Evolutionary conservation across 352 stramenopile genomes (phyloP), one percentile per base, ranked within the genome.

Genomic region (Plasmopara viticola): DNA sequence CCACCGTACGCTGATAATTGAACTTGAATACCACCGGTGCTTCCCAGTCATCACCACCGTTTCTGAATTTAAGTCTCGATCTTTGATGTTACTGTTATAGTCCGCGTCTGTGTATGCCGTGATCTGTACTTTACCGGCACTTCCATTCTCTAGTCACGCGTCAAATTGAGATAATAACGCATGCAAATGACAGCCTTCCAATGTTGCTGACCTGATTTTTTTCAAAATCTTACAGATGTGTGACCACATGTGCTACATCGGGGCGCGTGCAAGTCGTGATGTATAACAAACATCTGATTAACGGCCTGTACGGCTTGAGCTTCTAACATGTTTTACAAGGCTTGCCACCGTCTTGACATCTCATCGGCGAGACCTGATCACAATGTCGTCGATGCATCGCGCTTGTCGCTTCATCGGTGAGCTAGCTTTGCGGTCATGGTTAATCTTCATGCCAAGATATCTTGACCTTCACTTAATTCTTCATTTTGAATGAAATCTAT

Each of bases 11-110:
- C 38, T 54, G 37, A 10, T 18, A 47, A 9, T 47, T 54, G 3
- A 37, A 54, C 48, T 47, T 54, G 28, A 46, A 54, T 5, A 40
- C 48, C 2, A 47, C 13, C 0, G 38, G 35, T 0, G 35, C 47
- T 0, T 6, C 9, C 37, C 14, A 31, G 45, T 53, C 20, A 38
- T 35, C 2, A 45, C 14, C 20, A 39, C 15, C 5, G 31, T 5
- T 0, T 37, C 48, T 9, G 47, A 53, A 3, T 38, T 18, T 0
- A 35, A 53, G 14, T 37, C n/a, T 14, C n/a, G 1, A 37, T 54
- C 20, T n/a, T 54, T 37, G 9, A 39, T 33, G 5, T 47, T 54
- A 4, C 25, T 47, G 1, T 28, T 37, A 14, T 37, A 33, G 14
- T 46, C 38, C 1, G 38, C 48, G 10, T 40, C 37, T 6, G 48